Percentiles rank a stretch among this genome's conserved stretches.
Evolutionary conservation across 345 rosid species (phyloP).

Genomic region (Eucalyptus shirleyi): DNA sequence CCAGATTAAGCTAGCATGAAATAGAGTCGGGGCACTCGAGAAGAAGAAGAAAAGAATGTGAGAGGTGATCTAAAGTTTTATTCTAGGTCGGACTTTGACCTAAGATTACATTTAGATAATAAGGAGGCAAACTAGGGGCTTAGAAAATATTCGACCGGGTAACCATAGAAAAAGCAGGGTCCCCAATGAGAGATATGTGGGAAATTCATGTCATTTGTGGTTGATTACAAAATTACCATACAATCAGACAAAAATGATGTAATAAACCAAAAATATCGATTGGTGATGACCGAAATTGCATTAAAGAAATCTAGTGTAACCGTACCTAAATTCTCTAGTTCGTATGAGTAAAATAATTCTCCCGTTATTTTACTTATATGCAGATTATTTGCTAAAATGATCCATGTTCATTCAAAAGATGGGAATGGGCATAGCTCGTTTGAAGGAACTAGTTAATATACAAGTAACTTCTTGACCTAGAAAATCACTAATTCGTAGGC

Average conservation of each 20-base stretch:
- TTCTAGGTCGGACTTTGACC: background rate
- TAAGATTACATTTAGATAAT: too few species aligned
- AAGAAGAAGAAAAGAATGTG: background rate
- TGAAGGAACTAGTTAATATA: too few species aligned
- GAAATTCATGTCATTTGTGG: background rate
- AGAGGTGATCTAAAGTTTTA: background rate
- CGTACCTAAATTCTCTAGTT: accelerated
- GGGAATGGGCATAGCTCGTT: too few species aligned
- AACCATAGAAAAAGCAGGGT: background rate
- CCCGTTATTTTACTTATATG: accelerated
- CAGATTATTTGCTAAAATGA: too few species aligned
- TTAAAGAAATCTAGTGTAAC: too few species aligned
- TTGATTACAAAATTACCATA: background rate
- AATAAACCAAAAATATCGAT: background rate
- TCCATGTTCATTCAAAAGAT: too few species aligned
- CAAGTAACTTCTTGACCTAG: background rate
- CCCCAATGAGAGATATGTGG: background rate
- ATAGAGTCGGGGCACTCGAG: background rate
- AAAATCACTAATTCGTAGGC: background rate
- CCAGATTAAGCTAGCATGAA: too few species aligned
- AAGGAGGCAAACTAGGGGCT: background rate
- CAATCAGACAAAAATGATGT: background rate
- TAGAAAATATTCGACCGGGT: background rate
- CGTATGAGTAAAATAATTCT: accelerated
- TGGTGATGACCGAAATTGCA: accelerated